phyloP scores from a whole-genome alignment of 1,284 basidiomycete species.

The Anthracocystis walkeri region DNA sequence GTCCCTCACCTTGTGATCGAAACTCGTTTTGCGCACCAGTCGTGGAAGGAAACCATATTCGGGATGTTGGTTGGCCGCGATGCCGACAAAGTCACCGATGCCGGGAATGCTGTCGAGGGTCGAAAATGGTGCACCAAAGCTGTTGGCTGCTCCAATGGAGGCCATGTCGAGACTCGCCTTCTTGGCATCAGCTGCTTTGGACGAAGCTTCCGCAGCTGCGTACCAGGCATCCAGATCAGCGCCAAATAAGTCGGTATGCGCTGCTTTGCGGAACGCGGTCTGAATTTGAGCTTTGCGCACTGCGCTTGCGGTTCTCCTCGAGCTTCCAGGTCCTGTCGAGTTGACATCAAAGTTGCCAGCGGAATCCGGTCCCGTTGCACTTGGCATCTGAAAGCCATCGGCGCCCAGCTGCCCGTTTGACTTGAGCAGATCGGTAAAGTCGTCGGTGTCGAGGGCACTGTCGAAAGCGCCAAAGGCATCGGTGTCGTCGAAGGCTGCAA shows the following conservation, averaged over 20 bases:
- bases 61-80: constrained; percentile 67
- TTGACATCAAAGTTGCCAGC: constrained; percentile 22
- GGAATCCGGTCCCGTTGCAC: constrained; percentile 7
- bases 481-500: constrained; percentile 45
- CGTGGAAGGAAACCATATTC: constrained; percentile 68
- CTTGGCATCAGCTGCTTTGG: constrained; percentile 30
- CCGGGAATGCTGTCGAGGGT: constrained; percentile 67
- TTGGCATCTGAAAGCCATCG: constrained; percentile 13
- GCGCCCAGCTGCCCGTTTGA: constrained; percentile 11
- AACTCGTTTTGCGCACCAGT: constrained; percentile 68
- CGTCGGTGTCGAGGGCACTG: constrained; percentile 46
- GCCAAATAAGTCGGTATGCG: constrained; percentile 62
- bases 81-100: constrained; percentile 65
- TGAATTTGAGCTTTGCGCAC: constrained; percentile 54
- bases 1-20: constrained; percentile 68
- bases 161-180: constrained; percentile 57
- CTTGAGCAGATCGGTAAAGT: constrained; percentile 38
- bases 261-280: constrained; percentile 59
- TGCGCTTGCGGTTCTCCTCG: constrained; percentile 33
- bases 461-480: constrained; percentile 41
- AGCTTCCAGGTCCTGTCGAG: constrained; percentile 19
- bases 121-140: constrained; percentile 57
- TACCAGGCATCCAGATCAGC: constrained; percentile 44
- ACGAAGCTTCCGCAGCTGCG: constrained; percentile 22
- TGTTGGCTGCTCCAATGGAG: constrained; percentile 61